These are phyloP conservation scores for Phytophthora syringae DNA, from an alignment of 352 stramenopile genomes.

Conservation along the genomic window DNA sequence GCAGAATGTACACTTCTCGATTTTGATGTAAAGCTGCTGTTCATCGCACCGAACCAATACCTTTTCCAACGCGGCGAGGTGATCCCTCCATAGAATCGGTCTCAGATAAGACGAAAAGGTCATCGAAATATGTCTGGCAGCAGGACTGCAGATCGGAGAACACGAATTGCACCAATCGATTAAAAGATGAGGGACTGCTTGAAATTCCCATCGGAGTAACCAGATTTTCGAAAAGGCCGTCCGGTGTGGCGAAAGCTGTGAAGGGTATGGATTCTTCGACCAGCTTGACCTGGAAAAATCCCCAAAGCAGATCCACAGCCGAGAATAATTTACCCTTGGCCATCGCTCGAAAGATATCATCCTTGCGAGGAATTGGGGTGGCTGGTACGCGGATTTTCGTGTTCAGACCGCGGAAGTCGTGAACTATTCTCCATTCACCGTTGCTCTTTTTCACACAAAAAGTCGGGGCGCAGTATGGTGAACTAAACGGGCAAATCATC, in stretches of 20 bases:
- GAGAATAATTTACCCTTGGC: slow-evolving; percentile 2
- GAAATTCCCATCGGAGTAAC: slow-evolving; percentile 15
- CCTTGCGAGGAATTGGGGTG: neutral
- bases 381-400: neutral
- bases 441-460: neutral
- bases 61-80: slow-evolving; percentile 1
- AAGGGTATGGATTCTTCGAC: slow-evolving; percentile 2
- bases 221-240: slow-evolving; percentile 15
- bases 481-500: slow-evolving; percentile 6
- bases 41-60: slow-evolving; percentile 1
- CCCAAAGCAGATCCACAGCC: slow-evolving; percentile 8
- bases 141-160: neutral
- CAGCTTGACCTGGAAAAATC: slow-evolving; percentile 12
- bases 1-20: slow-evolving; percentile 16
- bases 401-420: neutral
- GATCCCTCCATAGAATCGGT: neutral
- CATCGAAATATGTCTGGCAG: slow-evolving; percentile 7
- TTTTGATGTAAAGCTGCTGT: slow-evolving; percentile 6
- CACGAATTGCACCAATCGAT: slow-evolving; percentile 1
- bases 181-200: slow-evolving; percentile 10
- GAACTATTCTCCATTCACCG: neutral
- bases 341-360: neutral
- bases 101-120: slow-evolving; percentile 1
- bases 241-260: slow-evolving; percentile 9
- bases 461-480: neutral